Conservation (phyloP, 805 yeast species). For the Lipomyces sp. region DNA sequence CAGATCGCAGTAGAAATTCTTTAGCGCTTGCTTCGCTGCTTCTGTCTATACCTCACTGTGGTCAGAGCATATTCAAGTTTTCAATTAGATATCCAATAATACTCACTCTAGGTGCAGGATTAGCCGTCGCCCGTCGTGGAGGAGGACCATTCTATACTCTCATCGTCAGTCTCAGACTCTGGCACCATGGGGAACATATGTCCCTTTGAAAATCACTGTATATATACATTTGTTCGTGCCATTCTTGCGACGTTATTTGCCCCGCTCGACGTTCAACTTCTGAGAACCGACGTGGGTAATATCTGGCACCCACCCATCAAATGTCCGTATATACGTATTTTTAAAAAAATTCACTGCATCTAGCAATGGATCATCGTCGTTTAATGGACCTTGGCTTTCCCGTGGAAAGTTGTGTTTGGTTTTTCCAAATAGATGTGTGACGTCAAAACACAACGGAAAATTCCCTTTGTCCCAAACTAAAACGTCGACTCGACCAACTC, state of each 20-base stretch:
- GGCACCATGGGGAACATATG: not conserved
- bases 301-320: not conserved
- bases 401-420: too few relatives aligned
- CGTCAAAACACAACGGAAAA: too few relatives aligned
- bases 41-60: slow-evolving; percentile 26
- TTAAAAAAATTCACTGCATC: too few relatives aligned
- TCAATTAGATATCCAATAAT: too few relatives aligned
- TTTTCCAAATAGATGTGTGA: too few relatives aligned
- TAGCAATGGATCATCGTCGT: too few relatives aligned
- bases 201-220: not conserved
- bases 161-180: not conserved
- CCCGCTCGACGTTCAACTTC: not conserved
- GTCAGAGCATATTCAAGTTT: not conserved
- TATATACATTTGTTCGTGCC: not conserved
- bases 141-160: slow-evolving; percentile 1
- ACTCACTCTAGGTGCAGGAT: slow-evolving; percentile 28
- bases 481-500: too few relatives aligned
- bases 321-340: not conserved
- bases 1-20: slow-evolving; percentile 33
- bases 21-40: slow-evolving; percentile 37
- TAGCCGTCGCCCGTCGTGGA: slow-evolving; percentile 19
- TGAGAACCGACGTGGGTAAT: not conserved
- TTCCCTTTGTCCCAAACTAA: too few relatives aligned
- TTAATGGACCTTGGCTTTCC: too few relatives aligned
- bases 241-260: not conserved